phyloP scores from a whole-genome alignment of 345 rosid genomes.

The Gossypium australe region DNA sequence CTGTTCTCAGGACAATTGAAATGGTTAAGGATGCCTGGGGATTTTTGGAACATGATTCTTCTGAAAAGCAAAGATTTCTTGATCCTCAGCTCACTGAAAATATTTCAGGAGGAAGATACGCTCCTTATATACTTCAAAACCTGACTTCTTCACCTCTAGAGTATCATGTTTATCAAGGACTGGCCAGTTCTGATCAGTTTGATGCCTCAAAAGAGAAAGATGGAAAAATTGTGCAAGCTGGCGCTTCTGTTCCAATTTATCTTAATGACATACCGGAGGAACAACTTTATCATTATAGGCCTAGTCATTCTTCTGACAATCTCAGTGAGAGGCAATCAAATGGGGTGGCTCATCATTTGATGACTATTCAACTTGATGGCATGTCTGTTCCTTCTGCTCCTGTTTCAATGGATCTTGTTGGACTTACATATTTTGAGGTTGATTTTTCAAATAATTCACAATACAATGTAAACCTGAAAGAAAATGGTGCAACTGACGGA shows the following conservation, averaged over 20 bases:
- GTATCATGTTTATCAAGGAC: slow-evolving; percentile 59
- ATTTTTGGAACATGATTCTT: slow-evolving; percentile 30
- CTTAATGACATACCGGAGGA: slow-evolving; percentile 55
- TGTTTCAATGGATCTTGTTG: slow-evolving; percentile 87
- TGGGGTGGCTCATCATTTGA: slow-evolving; percentile 65
- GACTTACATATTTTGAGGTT: slow-evolving; percentile 75
- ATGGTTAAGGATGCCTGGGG: slow-evolving; percentile 66
- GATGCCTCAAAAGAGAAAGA: slow-evolving; percentile 39
- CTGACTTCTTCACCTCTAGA: slow-evolving; percentile 74
- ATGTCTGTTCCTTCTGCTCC: slow-evolving; percentile 68
- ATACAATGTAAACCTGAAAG: slow-evolving; percentile 27
- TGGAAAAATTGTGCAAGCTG: slow-evolving; percentile 54
- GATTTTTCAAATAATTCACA: slow-evolving; percentile 68
- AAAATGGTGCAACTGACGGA: slow-evolving; percentile 27
- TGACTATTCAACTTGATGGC: slow-evolving; percentile 78
- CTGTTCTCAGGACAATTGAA: slow-evolving; percentile 67
- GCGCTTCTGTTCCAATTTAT: slow-evolving; percentile 71
- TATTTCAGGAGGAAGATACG: slow-evolving; percentile 51
- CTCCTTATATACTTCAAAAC: slow-evolving; percentile 89
- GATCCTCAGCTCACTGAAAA: slow-evolving; percentile 31
- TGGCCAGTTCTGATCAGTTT: slow-evolving; percentile 34
- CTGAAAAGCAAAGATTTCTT: slow-evolving; percentile 34
- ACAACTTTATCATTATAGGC: slow-evolving; percentile 46
- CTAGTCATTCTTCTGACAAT: slow-evolving; percentile 47
- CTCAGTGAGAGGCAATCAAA: slow-evolving; percentile 56